phyloP scores from a whole-genome alignment of 768 basidiomycete species.

The Termitomyces bulborhizus region DNA sequence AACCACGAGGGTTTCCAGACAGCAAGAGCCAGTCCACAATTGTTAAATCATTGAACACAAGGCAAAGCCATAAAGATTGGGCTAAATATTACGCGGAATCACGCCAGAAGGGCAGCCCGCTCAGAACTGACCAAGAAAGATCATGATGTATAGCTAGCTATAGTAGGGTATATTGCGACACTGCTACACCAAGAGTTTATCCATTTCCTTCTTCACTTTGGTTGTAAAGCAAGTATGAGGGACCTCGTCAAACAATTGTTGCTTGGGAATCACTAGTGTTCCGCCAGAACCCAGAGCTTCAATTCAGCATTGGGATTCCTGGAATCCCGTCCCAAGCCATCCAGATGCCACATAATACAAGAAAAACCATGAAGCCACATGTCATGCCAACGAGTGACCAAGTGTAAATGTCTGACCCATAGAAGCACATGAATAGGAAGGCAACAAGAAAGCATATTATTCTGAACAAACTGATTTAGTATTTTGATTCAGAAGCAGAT shows the following conservation, averaged over 20 bases:
- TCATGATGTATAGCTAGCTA: too few relatives aligned
- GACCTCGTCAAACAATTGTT: constrained; percentile 1
- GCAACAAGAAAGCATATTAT: constrained; percentile 33
- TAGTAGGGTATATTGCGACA: not conserved
- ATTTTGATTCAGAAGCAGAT: not conserved
- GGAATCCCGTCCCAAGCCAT: constrained; percentile 29
- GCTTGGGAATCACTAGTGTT: constrained; percentile 3
- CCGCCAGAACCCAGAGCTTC: constrained; percentile 1
- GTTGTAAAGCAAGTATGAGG: not conserved
- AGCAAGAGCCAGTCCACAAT: not conserved
- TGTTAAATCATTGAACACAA: not conserved
- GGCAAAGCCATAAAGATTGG: not conserved
- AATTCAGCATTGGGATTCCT: not conserved
- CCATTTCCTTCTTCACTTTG: not conserved
- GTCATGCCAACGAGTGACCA: constrained; percentile 23
- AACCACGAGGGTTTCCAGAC: constrained; percentile 1
- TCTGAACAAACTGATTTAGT: constrained; percentile 14
- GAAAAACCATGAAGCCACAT: constrained; percentile 20
- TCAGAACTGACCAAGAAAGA: not conserved
- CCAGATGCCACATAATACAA: constrained; percentile 41
- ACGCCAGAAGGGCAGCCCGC: not conserved
- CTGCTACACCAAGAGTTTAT: not conserved
- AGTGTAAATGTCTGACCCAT: constrained; percentile 17
- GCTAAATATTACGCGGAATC: not conserved
- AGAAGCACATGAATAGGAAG: constrained; percentile 29